phyloP scores from a whole-genome alignment of 768 basidiomycete species.

The Auricularia sp. region DNA sequence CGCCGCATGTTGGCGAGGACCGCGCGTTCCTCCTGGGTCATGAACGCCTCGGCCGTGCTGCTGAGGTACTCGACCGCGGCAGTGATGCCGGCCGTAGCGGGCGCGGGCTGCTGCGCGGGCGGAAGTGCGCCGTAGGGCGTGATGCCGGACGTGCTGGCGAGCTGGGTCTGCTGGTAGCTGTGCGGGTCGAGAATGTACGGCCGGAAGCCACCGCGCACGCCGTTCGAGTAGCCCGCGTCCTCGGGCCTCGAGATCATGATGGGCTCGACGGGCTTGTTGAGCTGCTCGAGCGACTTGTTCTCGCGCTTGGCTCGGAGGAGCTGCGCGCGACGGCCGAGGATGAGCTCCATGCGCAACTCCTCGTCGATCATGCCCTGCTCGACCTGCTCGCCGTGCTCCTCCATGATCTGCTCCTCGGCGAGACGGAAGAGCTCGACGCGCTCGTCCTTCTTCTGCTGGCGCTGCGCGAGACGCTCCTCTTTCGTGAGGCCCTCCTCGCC shows the following conservation, averaged over 20 bases:
- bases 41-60: neutral
- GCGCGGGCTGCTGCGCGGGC: neutral
- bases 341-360: slow-evolving; percentile 1
- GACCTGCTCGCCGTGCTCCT: neutral
- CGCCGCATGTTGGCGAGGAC: neutral
- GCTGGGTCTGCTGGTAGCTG: neutral
- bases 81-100: neutral
- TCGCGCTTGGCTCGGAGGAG: neutral
- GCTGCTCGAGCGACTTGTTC: neutral
- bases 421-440: neutral
- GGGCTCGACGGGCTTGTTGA: neutral
- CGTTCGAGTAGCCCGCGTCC: neutral
- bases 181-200: neutral
- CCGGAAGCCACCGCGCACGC: neutral
- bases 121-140: neutral
- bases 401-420: slow-evolving; percentile 2
- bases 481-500: neutral
- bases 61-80: neutral
- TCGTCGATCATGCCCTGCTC: neutral
- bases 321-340: neutral
- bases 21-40: neutral
- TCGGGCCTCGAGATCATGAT: neutral
- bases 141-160: neutral
- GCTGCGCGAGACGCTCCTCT: neutral
- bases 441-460: neutral